Base-by-base conservation (phyloP, 176 grass and related monocot genomes). In the Elaeis guineensis region DNA sequence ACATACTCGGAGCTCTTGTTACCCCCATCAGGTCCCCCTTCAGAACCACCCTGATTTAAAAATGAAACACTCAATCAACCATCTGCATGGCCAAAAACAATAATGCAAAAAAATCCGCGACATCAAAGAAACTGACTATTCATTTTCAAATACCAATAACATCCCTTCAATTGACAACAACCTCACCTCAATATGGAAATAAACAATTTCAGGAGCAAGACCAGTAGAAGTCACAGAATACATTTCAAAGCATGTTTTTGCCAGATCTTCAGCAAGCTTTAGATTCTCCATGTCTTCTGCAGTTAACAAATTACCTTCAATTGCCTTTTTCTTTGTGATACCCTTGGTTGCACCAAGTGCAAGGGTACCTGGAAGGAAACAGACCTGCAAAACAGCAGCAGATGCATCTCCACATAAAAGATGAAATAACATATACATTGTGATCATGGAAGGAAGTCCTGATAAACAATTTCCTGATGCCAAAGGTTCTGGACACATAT, bases 181-280 rank as follows among this genome's bases (percentile, higher is more conserved):
- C 1, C 60, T 73, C 69, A 97, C 93, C 78, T 97, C 84, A 54
- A 83, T 80, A 66, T 77, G 80, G 67, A 97, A 97, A 89, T 97
- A 97, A 64, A 84, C 69, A 63, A 91, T 97, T 91, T 97, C 93
- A 63, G 87, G 87, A 79, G 87, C 81, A 66, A 97, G 87, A 39
- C 87, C 93, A 29, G 93, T 91, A 62, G 93, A 91, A 53, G 93
- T 89, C 35, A 97, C 87, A 61, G 77, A 86, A 76, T 97, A 91
- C 81, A 85, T 97, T 75, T 97, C 84, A 67, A 91, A 83, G 72
- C 93, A 97, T 64, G 93, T 91, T 84, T 97, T 91, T 32, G 84
- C 78, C 21, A 97, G 66, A 83, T 97, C 84, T 89, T 97, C 93
- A 63, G 93, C 93, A 61, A 97, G 81, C 70, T 89, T 83, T 21